Evolutionary conservation across 2,329 filamentous ascomycete genomes (phyloP).

Genomic region (Monascus ruber): DNA sequence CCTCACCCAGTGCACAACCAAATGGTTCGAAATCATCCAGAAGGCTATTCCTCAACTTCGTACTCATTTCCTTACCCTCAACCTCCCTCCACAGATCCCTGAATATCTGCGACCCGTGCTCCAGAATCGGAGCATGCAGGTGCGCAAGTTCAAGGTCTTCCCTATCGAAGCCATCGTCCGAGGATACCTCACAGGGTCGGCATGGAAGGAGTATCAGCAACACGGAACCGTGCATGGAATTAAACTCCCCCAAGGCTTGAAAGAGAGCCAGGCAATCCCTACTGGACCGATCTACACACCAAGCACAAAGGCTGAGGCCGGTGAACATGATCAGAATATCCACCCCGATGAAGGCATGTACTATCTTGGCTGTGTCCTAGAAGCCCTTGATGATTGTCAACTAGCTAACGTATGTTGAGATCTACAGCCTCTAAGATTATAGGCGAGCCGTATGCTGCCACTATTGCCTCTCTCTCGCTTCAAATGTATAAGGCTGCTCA

Average conservation of each 20-base stretch:
- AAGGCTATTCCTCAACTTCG: conserved; percentile 45
- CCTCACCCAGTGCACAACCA: conserved; percentile 54
- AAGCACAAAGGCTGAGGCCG: conserved; percentile 71
- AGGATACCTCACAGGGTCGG: conserved; percentile 78
- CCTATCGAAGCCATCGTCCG: conserved; percentile 78
- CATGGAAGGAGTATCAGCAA: conserved; percentile 67
- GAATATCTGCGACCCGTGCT: conserved; percentile 41
- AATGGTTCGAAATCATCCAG: conserved; percentile 56
- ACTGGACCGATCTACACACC: conserved; percentile 64
- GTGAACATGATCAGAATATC: conserved; percentile 79
- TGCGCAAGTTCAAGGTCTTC: conserved; percentile 61
- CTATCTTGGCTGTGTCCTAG: too few species aligned
- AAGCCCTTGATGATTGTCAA: too few species aligned
- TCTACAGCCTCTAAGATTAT: conserved; percentile 46
- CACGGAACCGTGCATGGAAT: conserved; percentile 72
- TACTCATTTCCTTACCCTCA: conserved; percentile 52
- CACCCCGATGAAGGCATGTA: conserved; percentile 50
- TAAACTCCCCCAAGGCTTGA: conserved; percentile 53
- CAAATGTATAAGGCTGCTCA: conserved; percentile 49
- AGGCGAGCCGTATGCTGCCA: conserved; percentile 51
- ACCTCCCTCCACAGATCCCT: conserved; percentile 42
- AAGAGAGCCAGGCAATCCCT: conserved; percentile 57
- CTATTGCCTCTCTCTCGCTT: conserved; percentile 55
- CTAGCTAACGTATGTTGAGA: too few species aligned
- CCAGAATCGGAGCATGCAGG: conserved; percentile 62